These are phyloP conservation scores for Lactuca saligna DNA, from an alignment of 129 eudicot genomes.

Conservation along the genomic window DNA sequence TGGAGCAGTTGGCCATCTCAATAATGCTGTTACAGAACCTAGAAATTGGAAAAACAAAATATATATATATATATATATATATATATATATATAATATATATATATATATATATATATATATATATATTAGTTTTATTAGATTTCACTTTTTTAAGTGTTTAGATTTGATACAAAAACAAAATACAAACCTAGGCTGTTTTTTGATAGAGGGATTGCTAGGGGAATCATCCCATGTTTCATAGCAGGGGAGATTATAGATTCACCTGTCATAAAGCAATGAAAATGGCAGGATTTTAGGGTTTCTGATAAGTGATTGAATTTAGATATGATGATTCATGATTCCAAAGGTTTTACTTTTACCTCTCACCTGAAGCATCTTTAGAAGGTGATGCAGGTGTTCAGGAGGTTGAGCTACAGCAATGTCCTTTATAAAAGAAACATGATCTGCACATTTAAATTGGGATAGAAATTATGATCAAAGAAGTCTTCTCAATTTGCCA, in stretches of 20 bases:
- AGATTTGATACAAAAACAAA: neutral
- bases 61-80: neutral
- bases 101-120: too few relatives aligned
- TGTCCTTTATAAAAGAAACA: slow-evolving; percentile 69
- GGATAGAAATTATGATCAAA: neutral
- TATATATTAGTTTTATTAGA: neutral
- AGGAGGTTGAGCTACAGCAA: slow-evolving; percentile 83
- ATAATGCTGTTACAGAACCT: slow-evolving; percentile 85
- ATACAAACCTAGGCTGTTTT: slow-evolving; percentile 49
- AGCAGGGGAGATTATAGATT: slow-evolving; percentile 74
- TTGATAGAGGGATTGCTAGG: slow-evolving; percentile 81
- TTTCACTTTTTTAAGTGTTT: neutral
- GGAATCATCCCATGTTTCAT: slow-evolving; percentile 86
- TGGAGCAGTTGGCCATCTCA: slow-evolving; percentile 99
- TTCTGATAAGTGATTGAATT: neutral
- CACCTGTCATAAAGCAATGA: slow-evolving; percentile 52
- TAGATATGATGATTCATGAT: slow-evolving; percentile 1
- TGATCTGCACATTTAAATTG: slow-evolving; percentile 60
- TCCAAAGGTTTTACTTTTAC: slow-evolving; percentile 33
- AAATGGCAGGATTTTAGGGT: neutral
- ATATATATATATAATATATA: too few relatives aligned
- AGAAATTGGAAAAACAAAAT: slow-evolving; percentile 14
- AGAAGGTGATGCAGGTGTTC: slow-evolving; percentile 82
- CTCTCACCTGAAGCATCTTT: slow-evolving; percentile 89
- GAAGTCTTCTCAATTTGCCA: neutral